Base-by-base conservation (phyloP, 2,329 filamentous ascomycete species). In the Beauveria scarabaeidicola region DNA sequence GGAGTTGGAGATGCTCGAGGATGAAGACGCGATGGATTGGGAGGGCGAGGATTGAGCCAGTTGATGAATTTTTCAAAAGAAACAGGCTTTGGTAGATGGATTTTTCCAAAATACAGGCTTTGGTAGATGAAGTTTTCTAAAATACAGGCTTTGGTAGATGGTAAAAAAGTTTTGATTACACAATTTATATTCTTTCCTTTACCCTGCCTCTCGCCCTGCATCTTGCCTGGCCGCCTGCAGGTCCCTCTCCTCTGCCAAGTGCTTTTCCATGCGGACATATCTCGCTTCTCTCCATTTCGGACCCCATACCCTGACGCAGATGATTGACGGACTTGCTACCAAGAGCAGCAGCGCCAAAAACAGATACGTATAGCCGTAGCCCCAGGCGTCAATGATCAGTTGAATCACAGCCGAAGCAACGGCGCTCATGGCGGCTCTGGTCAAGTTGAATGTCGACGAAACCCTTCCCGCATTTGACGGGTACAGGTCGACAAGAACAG, bases 401-500 rank as follows among this genome's bases (percentile, higher is more conserved):
- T 75, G 72, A 11, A 78, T 68, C 7, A 75, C 66, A 0, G 72
- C 75, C 0, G 73, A 75, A 7, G 73, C 74, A 1, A 70, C 64
- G 3, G 76, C 76, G 23, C 73, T 75, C 46, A 77, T 66, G 4
- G 70, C 62, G 52, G 74, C 76, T 29, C 75, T 65, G 0, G 72
- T 70, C 32, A 78, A 62, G 60, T 78, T 77, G 55, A 75, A 76
- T 0, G 73, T 68, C 1, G 75, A 76, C 9, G 74, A 75, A 1
- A 75, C 74, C 5, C 73, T 69, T 1, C 74, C 73, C 1, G 74
- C 72, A 43, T 73, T 72, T 56, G 68, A 66, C 1, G 74, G 75
- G 62, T 77, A 77, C 3, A 78, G 65, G 60, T 79, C 77, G 3
- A 77, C 71, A 4, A 77, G 66, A 43, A 78, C 63, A 2, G 74